A percentile compares a stretch with the other conserved stretches of the same genome.
phyloP scores from a whole-genome alignment of 495 filamentous ascomycete species.

The Tuber umbilicatum region DNA sequence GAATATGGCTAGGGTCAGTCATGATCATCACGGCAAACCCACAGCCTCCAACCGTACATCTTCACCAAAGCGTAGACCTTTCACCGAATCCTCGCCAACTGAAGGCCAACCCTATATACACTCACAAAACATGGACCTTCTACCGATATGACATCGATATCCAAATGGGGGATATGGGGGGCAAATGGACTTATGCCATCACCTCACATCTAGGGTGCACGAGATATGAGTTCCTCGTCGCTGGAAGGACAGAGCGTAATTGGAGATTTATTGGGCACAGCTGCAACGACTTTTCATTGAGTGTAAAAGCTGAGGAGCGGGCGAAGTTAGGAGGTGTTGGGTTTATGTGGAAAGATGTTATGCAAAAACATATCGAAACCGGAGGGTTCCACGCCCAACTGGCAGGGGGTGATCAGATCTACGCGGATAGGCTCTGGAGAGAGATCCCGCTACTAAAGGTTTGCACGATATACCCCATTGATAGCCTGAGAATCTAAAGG shows the following conservation, averaged over 20 bases:
- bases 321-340: constrained; percentile 76
- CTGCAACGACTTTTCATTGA: constrained; percentile 87
- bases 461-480: background rate
- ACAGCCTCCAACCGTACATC: constrained; percentile 94
- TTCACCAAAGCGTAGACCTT: constrained; percentile 83
- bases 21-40: constrained; percentile 80
- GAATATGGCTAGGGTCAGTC: constrained; percentile 73
- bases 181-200: constrained; percentile 97
- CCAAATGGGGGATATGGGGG: constrained; percentile 77
- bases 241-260: constrained; percentile 77
- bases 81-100: constrained; percentile 90
- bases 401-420: constrained; percentile 89
- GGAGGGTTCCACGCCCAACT: constrained; percentile 92
- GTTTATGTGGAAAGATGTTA: constrained; percentile 97
- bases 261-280: constrained; percentile 98
- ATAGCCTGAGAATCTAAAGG: background rate
- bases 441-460: constrained; percentile 77
- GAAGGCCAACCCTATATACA: constrained; percentile 73
- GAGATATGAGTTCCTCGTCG: constrained; percentile 95
- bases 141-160: constrained; percentile 93
- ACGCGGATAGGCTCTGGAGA: constrained; percentile 92
- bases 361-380: constrained; percentile 94
- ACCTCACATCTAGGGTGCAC: constrained; percentile 96
- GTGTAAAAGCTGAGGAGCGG: constrained; percentile 76
- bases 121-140: constrained; percentile 88